Percentiles rank a stretch among this genome's conserved stretches.
Evolutionary conservation across 1,284 basidiomycete species (phyloP).

Genomic region (Cryptococcus sp.): DNA sequence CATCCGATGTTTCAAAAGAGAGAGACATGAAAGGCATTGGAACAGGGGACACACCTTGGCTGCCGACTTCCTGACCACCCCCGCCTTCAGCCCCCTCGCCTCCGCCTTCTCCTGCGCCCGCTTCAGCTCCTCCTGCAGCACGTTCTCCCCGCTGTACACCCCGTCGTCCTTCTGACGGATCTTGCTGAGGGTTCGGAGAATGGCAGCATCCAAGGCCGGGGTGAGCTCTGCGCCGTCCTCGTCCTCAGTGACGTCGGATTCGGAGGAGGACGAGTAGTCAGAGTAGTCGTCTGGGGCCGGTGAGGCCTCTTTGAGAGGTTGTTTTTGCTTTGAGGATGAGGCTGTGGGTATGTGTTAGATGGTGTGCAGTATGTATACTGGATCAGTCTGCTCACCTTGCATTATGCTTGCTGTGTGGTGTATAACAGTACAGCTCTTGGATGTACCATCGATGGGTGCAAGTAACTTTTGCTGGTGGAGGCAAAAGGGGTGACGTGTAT

Average conservation of each 20-base stretch:
- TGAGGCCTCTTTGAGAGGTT: too few species aligned
- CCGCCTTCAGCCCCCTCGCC: conserved; percentile 40
- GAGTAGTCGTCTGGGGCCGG: conserved; percentile 7
- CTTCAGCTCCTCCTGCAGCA: conserved; percentile 67
- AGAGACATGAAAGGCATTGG: too few species aligned
- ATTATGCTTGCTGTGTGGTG: conserved; percentile 1
- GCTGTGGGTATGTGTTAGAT: too few species aligned
- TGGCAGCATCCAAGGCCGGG: conserved; percentile 89
- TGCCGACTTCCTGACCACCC: conserved; percentile 53
- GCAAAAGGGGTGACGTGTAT: too few species aligned
- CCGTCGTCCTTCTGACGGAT: conserved; percentile 77
- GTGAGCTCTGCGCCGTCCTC: conserved; percentile 95
- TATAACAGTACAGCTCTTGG: not conserved
- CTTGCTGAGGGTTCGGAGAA: conserved; percentile 81
- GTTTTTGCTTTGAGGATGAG: not conserved
- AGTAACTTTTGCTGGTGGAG: too few species aligned
- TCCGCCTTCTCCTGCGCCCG: conserved; percentile 35
- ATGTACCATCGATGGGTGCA: too few species aligned
- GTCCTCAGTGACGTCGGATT: conserved; percentile 75
- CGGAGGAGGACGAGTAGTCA: conserved; percentile 31
- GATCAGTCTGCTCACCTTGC: conserved; percentile 11
- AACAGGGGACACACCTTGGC: conserved; percentile 29
- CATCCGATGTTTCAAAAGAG: not conserved
- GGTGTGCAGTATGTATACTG: not conserved
- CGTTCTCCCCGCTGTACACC: conserved; percentile 60